Percentiles rank a stretch among this genome's conserved stretches.
Conservation (phyloP, 768 basidiomycete genomes). For the Lactarius sanguifluus region DNA sequence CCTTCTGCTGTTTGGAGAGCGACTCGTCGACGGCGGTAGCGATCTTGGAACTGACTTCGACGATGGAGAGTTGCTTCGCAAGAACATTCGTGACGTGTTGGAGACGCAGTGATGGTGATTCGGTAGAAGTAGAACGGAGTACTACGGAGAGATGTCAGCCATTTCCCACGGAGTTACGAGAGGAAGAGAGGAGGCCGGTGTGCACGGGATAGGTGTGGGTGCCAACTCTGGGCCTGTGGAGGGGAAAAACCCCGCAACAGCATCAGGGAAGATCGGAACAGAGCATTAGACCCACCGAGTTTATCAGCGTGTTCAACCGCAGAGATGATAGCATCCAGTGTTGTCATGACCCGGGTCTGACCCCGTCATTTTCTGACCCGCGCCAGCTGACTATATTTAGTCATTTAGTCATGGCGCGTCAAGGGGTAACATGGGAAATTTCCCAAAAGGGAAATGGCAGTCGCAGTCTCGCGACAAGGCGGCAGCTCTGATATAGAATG, state of each 20-base stretch:
- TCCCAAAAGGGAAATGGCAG: no score
- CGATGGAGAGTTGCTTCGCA: constrained; percentile 72
- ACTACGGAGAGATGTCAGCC: constrained; percentile 40
- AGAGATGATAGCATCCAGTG: constrained; percentile 72
- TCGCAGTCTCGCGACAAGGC: no score
- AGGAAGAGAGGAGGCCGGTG: no score
- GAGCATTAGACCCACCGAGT: no score
- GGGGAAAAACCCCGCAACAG: neutral
- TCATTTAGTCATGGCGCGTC: no score
- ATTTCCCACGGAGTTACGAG: neutral
- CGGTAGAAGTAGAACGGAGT: constrained; percentile 59
- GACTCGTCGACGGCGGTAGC: constrained; percentile 78
- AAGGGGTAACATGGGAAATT: no score
- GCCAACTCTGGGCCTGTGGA: neutral
- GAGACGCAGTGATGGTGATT: constrained; percentile 60
- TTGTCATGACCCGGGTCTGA: no score
- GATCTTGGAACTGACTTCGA: constrained; percentile 80
- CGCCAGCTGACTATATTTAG: no score
- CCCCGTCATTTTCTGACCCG: no score
- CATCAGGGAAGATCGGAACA: no score
- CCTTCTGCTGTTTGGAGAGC: constrained; percentile 86
- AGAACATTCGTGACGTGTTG: constrained; percentile 72
- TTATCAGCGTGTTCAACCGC: constrained; percentile 58
- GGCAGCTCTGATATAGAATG: no score
- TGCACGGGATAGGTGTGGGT: neutral